Conservation (phyloP, 1,284 basidiomycete species). For the Tylopilus sp. region DNA sequence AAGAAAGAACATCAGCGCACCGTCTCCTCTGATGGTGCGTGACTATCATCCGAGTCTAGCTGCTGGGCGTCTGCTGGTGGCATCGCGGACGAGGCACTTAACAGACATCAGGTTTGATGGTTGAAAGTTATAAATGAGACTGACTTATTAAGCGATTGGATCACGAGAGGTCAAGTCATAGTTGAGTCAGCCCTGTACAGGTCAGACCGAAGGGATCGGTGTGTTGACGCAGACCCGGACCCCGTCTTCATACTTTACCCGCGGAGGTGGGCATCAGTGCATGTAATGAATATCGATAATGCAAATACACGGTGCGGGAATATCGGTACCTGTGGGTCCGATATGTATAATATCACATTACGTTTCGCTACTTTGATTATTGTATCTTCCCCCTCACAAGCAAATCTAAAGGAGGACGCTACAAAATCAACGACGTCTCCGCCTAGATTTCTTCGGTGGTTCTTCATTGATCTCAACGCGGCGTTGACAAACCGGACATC, state of each 20-base stretch:
- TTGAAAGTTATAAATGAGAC: background rate
- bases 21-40: slow-evolving; percentile 5
- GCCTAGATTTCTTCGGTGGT: slow-evolving; percentile 31
- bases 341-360: slow-evolving; percentile 35
- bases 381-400: slow-evolving; percentile 18
- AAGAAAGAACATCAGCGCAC: slow-evolving; percentile 6
- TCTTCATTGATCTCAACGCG: slow-evolving; percentile 46
- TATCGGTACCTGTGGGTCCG: slow-evolving; percentile 28
- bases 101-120: too few relatives aligned
- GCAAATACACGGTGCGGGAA: slow-evolving; percentile 25
- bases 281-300: slow-evolving; percentile 29
- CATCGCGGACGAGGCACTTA: slow-evolving; percentile 8
- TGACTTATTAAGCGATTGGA: slow-evolving; percentile 23
- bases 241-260: background rate
- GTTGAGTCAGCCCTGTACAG: background rate
- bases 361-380: slow-evolving; percentile 30
- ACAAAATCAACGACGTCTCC: slow-evolving; percentile 24
- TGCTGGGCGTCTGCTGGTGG: background rate
- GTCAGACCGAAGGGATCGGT: background rate
- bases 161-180: slow-evolving; percentile 2
- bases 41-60: background rate
- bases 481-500: slow-evolving; percentile 73
- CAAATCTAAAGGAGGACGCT: slow-evolving; percentile 4
- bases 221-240: background rate
- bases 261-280: background rate